Conservation (phyloP, 306 rosid genomes). For the Cucumis sativus region DNA sequence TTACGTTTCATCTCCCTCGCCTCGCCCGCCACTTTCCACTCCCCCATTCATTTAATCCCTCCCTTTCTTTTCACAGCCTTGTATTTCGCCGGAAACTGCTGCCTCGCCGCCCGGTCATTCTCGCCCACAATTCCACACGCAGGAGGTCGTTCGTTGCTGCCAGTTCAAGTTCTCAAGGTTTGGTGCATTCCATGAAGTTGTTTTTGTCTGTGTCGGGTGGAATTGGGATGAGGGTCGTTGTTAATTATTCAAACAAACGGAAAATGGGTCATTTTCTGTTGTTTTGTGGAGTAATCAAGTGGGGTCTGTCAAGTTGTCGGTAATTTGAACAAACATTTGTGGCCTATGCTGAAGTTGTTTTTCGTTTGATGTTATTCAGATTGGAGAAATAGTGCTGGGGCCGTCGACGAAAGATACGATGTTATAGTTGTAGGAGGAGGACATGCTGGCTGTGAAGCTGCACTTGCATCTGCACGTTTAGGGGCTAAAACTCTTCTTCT, state of each 20-base stretch:
- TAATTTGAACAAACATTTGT: not conserved
- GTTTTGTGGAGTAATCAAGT: not conserved
- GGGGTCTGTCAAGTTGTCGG: not conserved
- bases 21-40: conserved; percentile 29
- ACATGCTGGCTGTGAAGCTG: conserved; percentile 96
- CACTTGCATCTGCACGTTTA: conserved; percentile 73
- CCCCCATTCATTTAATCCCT: conserved; percentile 15
- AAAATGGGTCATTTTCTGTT: not conserved
- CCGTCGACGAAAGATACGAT: conserved; percentile 53
- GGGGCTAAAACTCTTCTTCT: conserved; percentile 92
- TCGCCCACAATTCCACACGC: conserved; percentile 10
- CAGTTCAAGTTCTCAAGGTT: conserved; percentile 33
- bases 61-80: conserved; percentile 15
- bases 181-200: not conserved
- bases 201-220: not conserved
- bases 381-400: conserved; percentile 20
- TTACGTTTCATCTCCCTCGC: conserved; percentile 44
- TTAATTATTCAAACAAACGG: not conserved
- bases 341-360: not conserved
- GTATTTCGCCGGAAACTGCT: conserved; percentile 26
- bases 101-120: conserved; percentile 18
- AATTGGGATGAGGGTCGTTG: not conserved
- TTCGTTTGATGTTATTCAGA: conserved; percentile 20
- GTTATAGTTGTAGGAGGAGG: conserved; percentile 99
- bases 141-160: conserved; percentile 34